A percentile compares a stretch with the other conserved stretches of the same genome.
Evolutionary conservation across 2,329 filamentous ascomycete genomes (phyloP).

Genomic region (Plectosphaerella cucumerina): DNA sequence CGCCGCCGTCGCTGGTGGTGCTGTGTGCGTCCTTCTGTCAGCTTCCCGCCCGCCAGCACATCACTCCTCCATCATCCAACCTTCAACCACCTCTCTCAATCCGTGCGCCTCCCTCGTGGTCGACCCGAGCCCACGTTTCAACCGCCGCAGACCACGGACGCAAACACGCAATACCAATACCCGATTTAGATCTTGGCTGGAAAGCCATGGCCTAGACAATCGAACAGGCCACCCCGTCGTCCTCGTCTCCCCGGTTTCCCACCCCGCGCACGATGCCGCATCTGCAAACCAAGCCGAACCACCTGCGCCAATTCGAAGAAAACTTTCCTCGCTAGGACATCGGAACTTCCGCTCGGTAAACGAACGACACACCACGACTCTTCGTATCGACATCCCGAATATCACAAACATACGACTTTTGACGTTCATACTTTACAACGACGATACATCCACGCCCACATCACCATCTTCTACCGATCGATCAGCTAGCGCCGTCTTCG

Average conservation of each 20-base stretch:
- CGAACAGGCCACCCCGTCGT: background rate
- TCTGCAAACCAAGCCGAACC: conserved; percentile 14
- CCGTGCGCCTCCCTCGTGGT: background rate
- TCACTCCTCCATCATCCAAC: background rate
- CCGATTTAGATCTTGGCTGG: background rate
- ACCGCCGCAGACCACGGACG: background rate
- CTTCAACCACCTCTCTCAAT: background rate
- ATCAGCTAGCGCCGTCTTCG: background rate
- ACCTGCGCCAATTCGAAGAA: conserved; percentile 14
- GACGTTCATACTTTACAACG: background rate
- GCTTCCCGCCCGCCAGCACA: background rate
- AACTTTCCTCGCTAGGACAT: conserved; percentile 21
- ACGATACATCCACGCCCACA: background rate
- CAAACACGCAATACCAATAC: background rate
- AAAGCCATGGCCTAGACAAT: conserved; percentile 15
- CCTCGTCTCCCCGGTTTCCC: conserved; percentile 2
- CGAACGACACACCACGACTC: background rate
- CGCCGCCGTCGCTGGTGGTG: too few relatives aligned
- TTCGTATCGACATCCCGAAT: conserved; percentile 1
- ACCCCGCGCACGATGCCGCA: conserved; percentile 19
- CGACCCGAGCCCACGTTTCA: background rate
- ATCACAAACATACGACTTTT: background rate
- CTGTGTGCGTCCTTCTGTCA: too few relatives aligned
- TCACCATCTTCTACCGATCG: background rate
- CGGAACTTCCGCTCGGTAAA: background rate